phyloP scores from a whole-genome alignment of 208 protist species.

The Trypanosoma congolense region DNA sequence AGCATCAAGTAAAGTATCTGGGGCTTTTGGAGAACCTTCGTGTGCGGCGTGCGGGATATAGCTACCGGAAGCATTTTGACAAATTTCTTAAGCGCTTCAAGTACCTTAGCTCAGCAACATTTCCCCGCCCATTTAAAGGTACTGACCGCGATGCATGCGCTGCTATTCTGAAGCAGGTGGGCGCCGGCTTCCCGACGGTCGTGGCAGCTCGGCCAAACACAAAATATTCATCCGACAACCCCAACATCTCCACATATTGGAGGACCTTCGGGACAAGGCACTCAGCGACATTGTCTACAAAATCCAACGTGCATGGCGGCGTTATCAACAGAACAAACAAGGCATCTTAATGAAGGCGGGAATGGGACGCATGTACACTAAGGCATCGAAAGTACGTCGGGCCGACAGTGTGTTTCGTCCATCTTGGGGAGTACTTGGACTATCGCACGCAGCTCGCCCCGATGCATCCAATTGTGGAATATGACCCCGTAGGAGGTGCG shows the following conservation, averaged over 20 bases:
- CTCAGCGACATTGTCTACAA: slow-evolving; percentile 72
- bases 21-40: slow-evolving; percentile 93
- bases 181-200: slow-evolving; percentile 22
- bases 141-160: slow-evolving; percentile 63
- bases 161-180: slow-evolving; percentile 55
- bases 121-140: slow-evolving; percentile 72
- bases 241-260: slow-evolving; percentile 83
- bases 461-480: slow-evolving; percentile 35
- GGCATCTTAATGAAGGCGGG: slow-evolving; percentile 46
- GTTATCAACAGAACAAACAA: slow-evolving; percentile 58
- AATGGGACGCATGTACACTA: slow-evolving; percentile 35
- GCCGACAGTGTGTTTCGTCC: slow-evolving; percentile 74
- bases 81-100: slow-evolving; percentile 91
- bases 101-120: slow-evolving; percentile 65
- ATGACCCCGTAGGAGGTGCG: slow-evolving; percentile 44
- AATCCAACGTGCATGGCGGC: slow-evolving; percentile 83
- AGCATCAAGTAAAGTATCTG: slow-evolving; percentile 94
- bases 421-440: slow-evolving; percentile 67
- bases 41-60: slow-evolving; percentile 91
- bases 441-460: slow-evolving; percentile 28
- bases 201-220: slow-evolving; percentile 81
- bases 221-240: slow-evolving; percentile 95
- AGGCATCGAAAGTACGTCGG: slow-evolving; percentile 54
- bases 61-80: slow-evolving; percentile 90
- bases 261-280: slow-evolving; percentile 82